Evolutionary conservation across 1,139 yeast species (phyloP).

Genomic region (Saccharomyces hybrid): DNA sequence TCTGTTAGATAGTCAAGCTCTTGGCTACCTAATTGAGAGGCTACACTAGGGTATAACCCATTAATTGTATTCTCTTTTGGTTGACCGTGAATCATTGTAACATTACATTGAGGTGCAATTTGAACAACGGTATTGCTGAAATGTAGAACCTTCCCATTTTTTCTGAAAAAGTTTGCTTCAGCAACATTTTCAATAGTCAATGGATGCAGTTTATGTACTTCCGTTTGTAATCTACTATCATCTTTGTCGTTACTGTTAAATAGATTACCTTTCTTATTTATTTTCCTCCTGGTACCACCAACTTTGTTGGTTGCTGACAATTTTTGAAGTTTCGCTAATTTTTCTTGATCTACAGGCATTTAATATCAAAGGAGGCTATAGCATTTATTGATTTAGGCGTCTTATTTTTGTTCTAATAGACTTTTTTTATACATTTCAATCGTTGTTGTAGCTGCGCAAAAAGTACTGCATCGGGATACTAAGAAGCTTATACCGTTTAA

Average conservation of each 20-base stretch:
- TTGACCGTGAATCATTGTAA: constrained; percentile 92
- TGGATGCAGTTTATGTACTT: constrained; percentile 85
- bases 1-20: constrained; percentile 85
- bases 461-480: too few species aligned
- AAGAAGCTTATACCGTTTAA: background rate
- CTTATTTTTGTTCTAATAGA: constrained; percentile 1
- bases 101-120: constrained; percentile 86
- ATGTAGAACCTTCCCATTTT: constrained; percentile 93
- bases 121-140: constrained; percentile 94
- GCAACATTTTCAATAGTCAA: constrained; percentile 85
- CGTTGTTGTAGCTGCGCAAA: background rate
- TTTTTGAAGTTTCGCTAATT: constrained; percentile 79
- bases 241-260: constrained; percentile 46
- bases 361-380: background rate
- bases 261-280: constrained; percentile 49
- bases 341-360: constrained; percentile 86
- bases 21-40: constrained; percentile 96
- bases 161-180: constrained; percentile 97
- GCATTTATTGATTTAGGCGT: background rate
- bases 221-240: constrained; percentile 85
- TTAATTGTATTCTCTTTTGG: constrained; percentile 92
- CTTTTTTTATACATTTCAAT: background rate
- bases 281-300: constrained; percentile 84
- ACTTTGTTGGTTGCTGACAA: constrained; percentile 65
- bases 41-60: constrained; percentile 90